Evolutionary conservation across 2,329 filamentous ascomycete genomes (phyloP).

Genomic region (Coniella lustricola): DNA sequence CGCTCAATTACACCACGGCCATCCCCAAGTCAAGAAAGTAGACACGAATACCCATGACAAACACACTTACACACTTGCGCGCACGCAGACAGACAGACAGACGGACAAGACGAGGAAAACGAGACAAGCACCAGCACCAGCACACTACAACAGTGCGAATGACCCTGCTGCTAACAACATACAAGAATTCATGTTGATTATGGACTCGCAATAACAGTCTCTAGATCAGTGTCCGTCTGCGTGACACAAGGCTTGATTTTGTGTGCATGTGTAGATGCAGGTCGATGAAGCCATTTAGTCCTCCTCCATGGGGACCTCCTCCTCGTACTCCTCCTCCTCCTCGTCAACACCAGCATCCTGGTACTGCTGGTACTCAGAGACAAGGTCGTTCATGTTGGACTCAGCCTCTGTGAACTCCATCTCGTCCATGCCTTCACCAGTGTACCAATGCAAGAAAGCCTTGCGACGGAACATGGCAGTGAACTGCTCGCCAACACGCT

Average conservation of each 20-base stretch:
- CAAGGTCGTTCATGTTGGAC: conserved; percentile 99
- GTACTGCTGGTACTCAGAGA: conserved; percentile 99
- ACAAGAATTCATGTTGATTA: conserved; percentile 1
- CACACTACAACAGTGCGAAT: too few species aligned
- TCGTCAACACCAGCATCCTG: conserved; percentile 97
- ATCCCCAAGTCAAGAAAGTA: too few species aligned
- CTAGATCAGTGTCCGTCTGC: conserved; percentile 7
- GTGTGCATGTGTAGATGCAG: too few species aligned
- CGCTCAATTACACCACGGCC: too few species aligned
- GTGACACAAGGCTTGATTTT: conserved; percentile 19
- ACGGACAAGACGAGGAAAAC: too few species aligned
- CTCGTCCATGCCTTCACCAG: conserved; percentile 99
- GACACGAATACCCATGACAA: too few species aligned
- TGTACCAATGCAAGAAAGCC: conserved; percentile 99
- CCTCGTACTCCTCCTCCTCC: conserved; percentile 91
- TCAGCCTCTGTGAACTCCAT: conserved; percentile 99
- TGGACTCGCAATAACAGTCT: background rate
- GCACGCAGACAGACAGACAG: too few species aligned
- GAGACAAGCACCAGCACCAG: too few species aligned
- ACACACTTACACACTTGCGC: too few species aligned
- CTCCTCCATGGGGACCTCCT: conserved; percentile 73
- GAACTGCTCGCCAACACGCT: conserved; percentile 99
- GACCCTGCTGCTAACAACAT: too few species aligned
- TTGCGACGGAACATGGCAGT: conserved; percentile 99
- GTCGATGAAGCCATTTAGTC: conserved; percentile 37